A percentile compares a stretch with the other conserved stretches of the same genome.
These are phyloP conservation scores for Mycena crocata DNA, from an alignment of 768 basidiomycete species.

Conservation along the genomic window DNA sequence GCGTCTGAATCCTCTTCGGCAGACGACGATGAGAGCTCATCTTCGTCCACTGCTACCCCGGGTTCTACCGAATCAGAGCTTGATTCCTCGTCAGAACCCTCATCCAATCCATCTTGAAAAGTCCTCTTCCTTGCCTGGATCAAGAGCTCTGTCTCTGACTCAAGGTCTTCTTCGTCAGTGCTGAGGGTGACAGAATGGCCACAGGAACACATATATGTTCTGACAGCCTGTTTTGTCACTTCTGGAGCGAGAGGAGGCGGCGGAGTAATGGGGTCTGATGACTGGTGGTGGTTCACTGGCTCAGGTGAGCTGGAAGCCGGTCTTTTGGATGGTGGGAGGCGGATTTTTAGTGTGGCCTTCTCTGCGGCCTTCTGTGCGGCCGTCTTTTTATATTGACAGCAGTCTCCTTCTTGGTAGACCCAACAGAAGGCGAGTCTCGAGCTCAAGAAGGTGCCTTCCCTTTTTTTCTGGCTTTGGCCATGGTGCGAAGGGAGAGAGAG, in stretches of 20 bases:
- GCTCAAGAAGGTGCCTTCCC: no score
- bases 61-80: not conserved
- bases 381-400: no score
- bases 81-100: not conserved
- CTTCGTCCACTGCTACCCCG: not conserved
- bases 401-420: no score
- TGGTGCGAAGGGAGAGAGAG: not conserved
- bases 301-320: not conserved
- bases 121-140: not conserved
- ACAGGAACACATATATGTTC: not conserved
- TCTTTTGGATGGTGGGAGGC: not conserved
- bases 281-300: not conserved
- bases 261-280: not conserved
- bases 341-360: not conserved
- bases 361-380: not conserved
- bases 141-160: constrained; percentile 5
- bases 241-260: not conserved
- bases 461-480: not conserved
- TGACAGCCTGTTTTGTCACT: not conserved
- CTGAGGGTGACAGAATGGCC: not conserved
- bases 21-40: not conserved
- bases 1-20: not conserved
- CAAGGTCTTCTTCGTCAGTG: not conserved
- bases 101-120: not conserved
- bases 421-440: no score